These are phyloP conservation scores for Cercospora nicotianae DNA, from an alignment of 2,329 filamentous ascomycete species.

Conservation along the genomic window DNA sequence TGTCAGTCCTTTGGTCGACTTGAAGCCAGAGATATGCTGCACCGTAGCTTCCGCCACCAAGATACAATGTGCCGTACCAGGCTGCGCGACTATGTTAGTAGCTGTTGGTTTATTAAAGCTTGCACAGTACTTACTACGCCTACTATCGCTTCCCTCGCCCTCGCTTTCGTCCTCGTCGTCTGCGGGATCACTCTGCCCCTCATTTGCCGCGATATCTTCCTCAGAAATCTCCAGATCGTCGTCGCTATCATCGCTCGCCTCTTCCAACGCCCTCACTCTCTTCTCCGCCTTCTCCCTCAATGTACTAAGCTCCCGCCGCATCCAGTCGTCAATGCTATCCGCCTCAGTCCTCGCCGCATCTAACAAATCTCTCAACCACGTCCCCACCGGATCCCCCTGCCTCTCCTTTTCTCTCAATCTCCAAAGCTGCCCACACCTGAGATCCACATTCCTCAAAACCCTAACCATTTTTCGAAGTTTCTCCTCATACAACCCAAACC, in stretches of 20 bases:
- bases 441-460: not conserved
- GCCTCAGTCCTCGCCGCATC: not conserved
- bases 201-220: not conserved
- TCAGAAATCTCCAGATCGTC: not conserved
- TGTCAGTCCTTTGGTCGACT: not conserved
- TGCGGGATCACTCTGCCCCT: not conserved
- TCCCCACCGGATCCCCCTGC: not conserved
- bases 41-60: not conserved
- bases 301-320: not conserved
- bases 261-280: not conserved
- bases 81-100: not conserved
- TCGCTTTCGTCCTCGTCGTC: too few species aligned
- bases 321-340: not conserved
- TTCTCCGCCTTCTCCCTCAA: not conserved
- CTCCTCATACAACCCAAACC: slow-evolving; percentile 1
- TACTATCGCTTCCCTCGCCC: not conserved
- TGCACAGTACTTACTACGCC: not conserved
- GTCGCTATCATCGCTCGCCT: not conserved
- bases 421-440: not conserved
- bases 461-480: not conserved
- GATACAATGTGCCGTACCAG: not conserved
- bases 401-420: not conserved
- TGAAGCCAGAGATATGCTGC: not conserved
- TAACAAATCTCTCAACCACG: not conserved
- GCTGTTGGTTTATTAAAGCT: not conserved